Percentiles rank a stretch among this genome's conserved stretches.
Conservation (phyloP, 345 rosid species). For the Dipteronia sinensis region DNA sequence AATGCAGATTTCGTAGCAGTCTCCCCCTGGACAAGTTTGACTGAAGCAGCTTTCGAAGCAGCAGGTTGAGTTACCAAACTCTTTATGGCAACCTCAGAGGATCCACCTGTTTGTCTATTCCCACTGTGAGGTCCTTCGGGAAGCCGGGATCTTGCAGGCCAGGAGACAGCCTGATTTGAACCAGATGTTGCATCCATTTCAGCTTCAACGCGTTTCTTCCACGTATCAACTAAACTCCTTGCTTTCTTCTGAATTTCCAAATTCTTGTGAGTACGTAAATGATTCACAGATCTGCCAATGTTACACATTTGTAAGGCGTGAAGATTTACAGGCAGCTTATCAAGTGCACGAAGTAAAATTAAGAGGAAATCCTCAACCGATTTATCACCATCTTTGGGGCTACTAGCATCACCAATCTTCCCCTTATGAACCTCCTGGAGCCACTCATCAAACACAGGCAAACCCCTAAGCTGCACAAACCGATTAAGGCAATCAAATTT, state of each 20-base stretch:
- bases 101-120: conserved; percentile 53
- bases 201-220: conserved; percentile 96
- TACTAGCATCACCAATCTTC: conserved; percentile 65
- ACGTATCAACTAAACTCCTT: conserved; percentile 86
- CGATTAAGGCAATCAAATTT: conserved; percentile 72
- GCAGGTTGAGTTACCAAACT: conserved; percentile 58
- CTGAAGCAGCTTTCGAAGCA: conserved; percentile 58
- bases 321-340: conserved; percentile 88
- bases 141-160: conserved; percentile 69
- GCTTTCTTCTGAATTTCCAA: conserved; percentile 88
- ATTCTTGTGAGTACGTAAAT: conserved; percentile 74
- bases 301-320: conserved; percentile 87
- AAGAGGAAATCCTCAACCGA: conserved; percentile 74
- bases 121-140: conserved; percentile 61
- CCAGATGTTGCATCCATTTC: conserved; percentile 89
- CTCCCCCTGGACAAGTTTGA: conserved; percentile 60
- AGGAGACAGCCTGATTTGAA: conserved; percentile 56
- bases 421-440: conserved; percentile 94
- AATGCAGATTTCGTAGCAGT: conserved; percentile 46
- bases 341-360: conserved; percentile 80
- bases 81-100: conserved; percentile 62
- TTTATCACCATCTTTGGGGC: conserved; percentile 68
- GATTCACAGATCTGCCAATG: conserved; percentile 91
- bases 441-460: conserved; percentile 92
- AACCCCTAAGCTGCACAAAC: conserved; percentile 84